Evolutionary conservation across 73 alveolate species (phyloP), one percentile per base, ranked within the genome.

Genomic region (Durusdinium trenchii): DNA sequence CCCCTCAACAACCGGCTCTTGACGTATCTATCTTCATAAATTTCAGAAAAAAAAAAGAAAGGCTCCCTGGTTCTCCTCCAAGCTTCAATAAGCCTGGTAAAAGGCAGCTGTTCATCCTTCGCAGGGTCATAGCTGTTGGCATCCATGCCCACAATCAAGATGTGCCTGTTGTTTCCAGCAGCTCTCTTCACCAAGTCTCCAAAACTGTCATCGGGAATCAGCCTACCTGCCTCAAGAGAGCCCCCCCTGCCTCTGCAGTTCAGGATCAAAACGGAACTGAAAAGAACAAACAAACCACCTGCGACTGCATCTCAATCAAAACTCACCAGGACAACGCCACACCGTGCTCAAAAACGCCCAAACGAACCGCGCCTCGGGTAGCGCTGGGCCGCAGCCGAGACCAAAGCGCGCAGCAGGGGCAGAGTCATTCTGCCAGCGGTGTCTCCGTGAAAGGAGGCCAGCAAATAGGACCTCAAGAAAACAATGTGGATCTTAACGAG

Each of bases 371-470:
- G 75, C 94, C 94, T 84, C 76, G 94, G 94, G 51, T 50, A 84
- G 32, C 94, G 50, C 76, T 84, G 38, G 54, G 75, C 76, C 38
- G 94, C 95, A 85, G 54, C 36, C 52, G 51, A 43, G 97, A 43
- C 40, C 43, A 90, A 50, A 3, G 97, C 97, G 0, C 86, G 71
- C 76, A 90, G 51, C 50, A 90, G 52, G 42, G 76, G 87, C 87
- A 90, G 54, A 40, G 95, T 86, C 62, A 86, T 40, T 54, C 50
- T 16, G 40, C 99, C 99, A 26, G 99, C 99, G 7, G 99, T 93
- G 32, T 93, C 99, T 3, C 99, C 99, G n/a, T 93, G 99, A 64
- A 93, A 93, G 90, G 99, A 93, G 62, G 92, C 99, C 78, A 93
- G 79, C 30, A 93, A 82, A 64, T 93, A 76, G 4, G 99, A 90